A percentile compares a stretch with the other conserved stretches of the same genome.
Evolutionary conservation across 345 rosid species (phyloP).

Genomic region (Syzygium grande): DNA sequence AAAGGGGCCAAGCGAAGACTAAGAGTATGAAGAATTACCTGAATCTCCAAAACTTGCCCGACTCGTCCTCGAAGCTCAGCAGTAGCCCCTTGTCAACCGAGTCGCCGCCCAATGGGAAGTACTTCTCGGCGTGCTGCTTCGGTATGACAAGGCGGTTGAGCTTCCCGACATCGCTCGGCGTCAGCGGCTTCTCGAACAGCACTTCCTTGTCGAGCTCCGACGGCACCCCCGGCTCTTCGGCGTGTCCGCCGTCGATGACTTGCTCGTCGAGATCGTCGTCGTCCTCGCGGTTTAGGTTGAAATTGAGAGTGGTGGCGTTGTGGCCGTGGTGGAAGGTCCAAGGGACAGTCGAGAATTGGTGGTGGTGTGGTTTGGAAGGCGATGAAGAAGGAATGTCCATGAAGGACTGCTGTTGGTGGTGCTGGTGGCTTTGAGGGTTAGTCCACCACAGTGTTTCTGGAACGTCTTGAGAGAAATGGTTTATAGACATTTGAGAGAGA

Average conservation of each 20-base stretch:
- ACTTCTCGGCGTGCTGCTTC: constrained; percentile 49
- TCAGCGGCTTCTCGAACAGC: constrained; percentile 41
- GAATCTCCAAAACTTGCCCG: constrained; percentile 40
- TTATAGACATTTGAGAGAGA: background rate
- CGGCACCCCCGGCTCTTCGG: background rate
- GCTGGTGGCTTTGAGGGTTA: background rate
- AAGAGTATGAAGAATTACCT: constrained; percentile 10
- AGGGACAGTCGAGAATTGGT: background rate
- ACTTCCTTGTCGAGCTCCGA: constrained; percentile 3
- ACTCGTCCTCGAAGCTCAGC: constrained; percentile 35
- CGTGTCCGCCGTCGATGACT: background rate
- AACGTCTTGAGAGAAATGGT: constrained; percentile 7
- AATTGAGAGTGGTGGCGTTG: background rate
- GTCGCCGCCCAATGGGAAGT: constrained; percentile 22
- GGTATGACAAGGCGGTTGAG: constrained; percentile 53
- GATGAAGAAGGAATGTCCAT: background rate
- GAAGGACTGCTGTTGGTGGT: background rate
- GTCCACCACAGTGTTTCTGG: constrained; percentile 2
- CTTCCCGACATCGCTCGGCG: constrained; percentile 58
- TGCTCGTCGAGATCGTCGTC: background rate
- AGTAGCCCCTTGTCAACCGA: constrained; percentile 14
- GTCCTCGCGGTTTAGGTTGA: constrained; percentile 12
- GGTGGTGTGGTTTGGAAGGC: background rate
- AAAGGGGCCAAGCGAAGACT: background rate
- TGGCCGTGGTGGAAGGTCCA: background rate